A percentile compares a stretch with the other conserved stretches of the same genome.
These are phyloP conservation scores for Themeda triandra DNA, from an alignment of 176 grass and related monocot genomes.

Conservation along the genomic window DNA sequence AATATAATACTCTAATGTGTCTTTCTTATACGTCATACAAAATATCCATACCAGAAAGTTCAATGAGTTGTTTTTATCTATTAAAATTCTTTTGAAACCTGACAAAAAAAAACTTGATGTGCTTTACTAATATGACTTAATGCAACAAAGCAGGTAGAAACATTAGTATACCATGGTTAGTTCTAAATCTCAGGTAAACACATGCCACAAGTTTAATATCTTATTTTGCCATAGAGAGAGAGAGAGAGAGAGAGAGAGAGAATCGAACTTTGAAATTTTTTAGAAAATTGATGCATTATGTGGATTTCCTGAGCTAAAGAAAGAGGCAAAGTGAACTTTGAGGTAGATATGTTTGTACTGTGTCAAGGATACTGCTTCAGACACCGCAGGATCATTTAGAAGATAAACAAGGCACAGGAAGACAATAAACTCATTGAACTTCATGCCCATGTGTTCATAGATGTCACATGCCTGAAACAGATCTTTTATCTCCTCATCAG, in stretches of 20 bases:
- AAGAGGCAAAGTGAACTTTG: background rate
- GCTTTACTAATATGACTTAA: background rate
- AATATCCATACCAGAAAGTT: background rate
- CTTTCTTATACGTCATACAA: background rate
- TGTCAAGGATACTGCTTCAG: conserved; percentile 85
- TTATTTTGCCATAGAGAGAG: background rate
- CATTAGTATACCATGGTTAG: background rate
- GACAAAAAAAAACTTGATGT: background rate
- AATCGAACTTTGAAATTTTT: background rate
- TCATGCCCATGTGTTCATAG: conserved; percentile 90
- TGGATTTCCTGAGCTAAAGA: background rate
- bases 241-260: background rate
- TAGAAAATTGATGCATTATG: background rate
- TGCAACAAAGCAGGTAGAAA: background rate
- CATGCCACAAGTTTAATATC: background rate
- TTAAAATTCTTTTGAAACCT: background rate
- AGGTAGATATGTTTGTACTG: background rate
- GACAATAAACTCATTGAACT: conserved; percentile 98
- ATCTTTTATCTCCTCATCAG: conserved; percentile 77
- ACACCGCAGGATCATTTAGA: conserved; percentile 77
- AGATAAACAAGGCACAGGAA: conserved; percentile 99
- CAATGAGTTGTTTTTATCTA: background rate
- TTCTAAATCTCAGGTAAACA: conserved; percentile 1
- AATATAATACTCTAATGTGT: background rate
- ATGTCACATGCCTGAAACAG: conserved; percentile 89